Percentiles rank a stretch among this genome's conserved stretches.
Evolutionary conservation across 768 basidiomycete species (phyloP).

Genomic region (Obba rivulosa): DNA sequence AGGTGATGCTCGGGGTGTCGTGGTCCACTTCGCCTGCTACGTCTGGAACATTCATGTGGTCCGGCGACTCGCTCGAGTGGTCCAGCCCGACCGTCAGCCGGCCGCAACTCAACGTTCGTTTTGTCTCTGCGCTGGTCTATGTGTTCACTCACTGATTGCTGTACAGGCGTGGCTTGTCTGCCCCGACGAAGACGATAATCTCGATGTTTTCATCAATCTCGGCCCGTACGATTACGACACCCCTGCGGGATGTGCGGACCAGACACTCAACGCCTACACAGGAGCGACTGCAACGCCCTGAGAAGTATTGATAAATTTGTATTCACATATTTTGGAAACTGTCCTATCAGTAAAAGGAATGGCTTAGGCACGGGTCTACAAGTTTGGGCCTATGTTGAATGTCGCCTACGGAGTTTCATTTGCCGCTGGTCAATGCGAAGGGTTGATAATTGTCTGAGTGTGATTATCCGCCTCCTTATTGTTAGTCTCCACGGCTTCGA

Average conservation of each 20-base stretch:
- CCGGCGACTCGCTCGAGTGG: conserved; percentile 58
- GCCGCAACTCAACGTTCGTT: conserved; percentile 47
- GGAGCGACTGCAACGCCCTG: conserved; percentile 40
- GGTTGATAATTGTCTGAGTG: too few species aligned
- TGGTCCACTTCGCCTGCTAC: conserved; percentile 45
- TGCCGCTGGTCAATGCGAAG: too few species aligned
- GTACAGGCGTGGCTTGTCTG: conserved; percentile 51
- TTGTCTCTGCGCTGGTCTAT: not conserved
- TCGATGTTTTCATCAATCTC: conserved; percentile 46
- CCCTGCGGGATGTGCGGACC: conserved; percentile 53
- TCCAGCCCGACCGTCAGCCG: conserved; percentile 41
- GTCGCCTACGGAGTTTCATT: too few species aligned
- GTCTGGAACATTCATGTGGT: conserved; percentile 42
- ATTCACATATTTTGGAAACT: not conserved
- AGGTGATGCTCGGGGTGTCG: conserved; percentile 41
- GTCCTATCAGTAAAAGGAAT: too few species aligned
- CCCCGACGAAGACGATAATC: conserved; percentile 40
- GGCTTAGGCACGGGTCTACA: too few species aligned
- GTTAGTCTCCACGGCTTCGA: too few species aligned
- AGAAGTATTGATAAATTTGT: not conserved
- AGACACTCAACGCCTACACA: conserved; percentile 58
- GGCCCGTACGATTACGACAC: conserved; percentile 51
- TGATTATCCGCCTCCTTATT: too few species aligned
- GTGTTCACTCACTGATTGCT: conserved; percentile 4
- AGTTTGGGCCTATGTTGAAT: too few species aligned